Percentiles rank a stretch among this genome's conserved stretches.
Conservation (phyloP, 345 rosid species). For the Stellera chamaejasme region DNA sequence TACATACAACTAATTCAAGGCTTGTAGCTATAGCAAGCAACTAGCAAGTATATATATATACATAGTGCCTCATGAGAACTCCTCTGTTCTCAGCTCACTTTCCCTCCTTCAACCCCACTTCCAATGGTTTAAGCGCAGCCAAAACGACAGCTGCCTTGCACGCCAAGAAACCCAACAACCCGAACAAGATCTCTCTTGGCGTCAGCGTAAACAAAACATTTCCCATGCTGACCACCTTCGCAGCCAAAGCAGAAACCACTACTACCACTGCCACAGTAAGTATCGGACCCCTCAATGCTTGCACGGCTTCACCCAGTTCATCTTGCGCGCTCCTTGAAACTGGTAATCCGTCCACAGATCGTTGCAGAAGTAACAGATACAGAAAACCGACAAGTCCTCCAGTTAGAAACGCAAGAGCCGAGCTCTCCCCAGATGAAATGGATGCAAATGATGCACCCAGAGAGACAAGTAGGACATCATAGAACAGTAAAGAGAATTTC, state of each 20-base stretch:
- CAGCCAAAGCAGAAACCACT: conserved; percentile 32
- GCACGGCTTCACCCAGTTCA: conserved; percentile 1
- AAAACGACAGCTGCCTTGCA: conserved; percentile 80
- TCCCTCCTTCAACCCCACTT: conserved; percentile 19
- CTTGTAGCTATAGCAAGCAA: no score
- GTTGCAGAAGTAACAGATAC: conserved; percentile 60
- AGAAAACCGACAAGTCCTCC: conserved; percentile 72
- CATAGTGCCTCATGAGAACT: no score
- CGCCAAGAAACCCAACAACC: conserved; percentile 72
- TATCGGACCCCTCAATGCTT: conserved; percentile 39
- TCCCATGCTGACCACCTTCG: conserved; percentile 27
- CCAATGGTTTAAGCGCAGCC: conserved; percentile 68
- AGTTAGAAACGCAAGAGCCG: conserved; percentile 52
- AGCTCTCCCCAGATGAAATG: conserved; percentile 32
- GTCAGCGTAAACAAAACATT: conserved; percentile 29
- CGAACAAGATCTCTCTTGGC: conserved; percentile 60
- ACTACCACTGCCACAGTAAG: conserved; percentile 34
- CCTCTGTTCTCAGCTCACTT: conserved; percentile 13
- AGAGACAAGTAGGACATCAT: conserved; percentile 38
- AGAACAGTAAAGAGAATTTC: conserved; percentile 61
- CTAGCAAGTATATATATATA: no score
- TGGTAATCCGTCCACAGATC: conserved; percentile 63
- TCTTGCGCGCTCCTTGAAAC: conserved; percentile 23
- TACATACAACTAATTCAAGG: no score
- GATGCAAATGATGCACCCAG: conserved; percentile 37